Evolutionary conservation across 192 early-diverging fungal genomes (phyloP).

Genomic region (Diversispora epigaea): DNA sequence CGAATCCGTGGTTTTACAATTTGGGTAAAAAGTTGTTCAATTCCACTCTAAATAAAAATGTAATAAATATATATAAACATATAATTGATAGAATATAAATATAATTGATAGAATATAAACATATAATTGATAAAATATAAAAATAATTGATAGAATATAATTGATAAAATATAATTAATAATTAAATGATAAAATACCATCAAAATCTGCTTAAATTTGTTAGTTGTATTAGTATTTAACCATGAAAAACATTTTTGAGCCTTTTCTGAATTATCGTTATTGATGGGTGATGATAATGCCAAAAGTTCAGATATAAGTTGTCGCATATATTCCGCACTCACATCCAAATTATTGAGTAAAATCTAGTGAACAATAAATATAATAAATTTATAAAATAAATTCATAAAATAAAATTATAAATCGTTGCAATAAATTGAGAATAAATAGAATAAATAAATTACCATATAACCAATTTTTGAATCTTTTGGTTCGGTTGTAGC

Average conservation of each 20-base stretch:
- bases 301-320: conserved; percentile 66
- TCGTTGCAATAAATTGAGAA: not conserved
- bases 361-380: conserved; percentile 40
- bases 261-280: conserved; percentile 53
- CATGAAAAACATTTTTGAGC: conserved; percentile 59
- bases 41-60: conserved; percentile 37
- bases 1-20: conserved; percentile 78
- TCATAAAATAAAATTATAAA: not conserved
- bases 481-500: conserved; percentile 55
- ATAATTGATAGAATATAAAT: not conserved
- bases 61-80: no score
- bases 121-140: not conserved
- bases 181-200: conserved; percentile 44
- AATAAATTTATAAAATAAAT: not conserved
- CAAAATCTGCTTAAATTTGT: conserved; percentile 65
- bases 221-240: conserved; percentile 53
- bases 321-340: conserved; percentile 76
- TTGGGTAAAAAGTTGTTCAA: conserved; percentile 82
- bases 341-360: conserved; percentile 85
- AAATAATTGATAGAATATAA: not conserved
- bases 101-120: not conserved
- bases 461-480: conserved; percentile 64
- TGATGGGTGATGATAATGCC: conserved; percentile 32
- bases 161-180: not conserved
- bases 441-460: conserved; percentile 33